Base-by-base conservation (phyloP, 257 asterid species). In the Solanum clarkiae region DNA sequence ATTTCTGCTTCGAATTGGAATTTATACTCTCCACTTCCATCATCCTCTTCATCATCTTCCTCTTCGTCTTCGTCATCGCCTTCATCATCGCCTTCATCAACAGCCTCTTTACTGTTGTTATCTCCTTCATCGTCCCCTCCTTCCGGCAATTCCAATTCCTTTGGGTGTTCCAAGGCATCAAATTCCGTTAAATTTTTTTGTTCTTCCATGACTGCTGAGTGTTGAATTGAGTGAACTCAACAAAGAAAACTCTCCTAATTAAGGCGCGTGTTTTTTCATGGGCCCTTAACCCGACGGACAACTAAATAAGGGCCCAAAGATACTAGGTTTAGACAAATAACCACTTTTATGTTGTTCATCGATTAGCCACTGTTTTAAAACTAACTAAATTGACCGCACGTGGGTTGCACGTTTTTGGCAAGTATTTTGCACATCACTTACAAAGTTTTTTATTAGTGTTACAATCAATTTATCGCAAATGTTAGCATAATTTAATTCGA, bases 1-100 rank as follows among this genome's bases (percentile, higher is more conserved):
- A 91, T 93, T 81, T 89, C 97, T 8, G 86, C 95, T 53, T 88
- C 87, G 85, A 95, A 93, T 80, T 88, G 93, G 86, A 94, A 92
- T 53, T 84, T 85, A 85, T 92, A 92, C 71, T 84, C 97, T 24
- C 84, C 90, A 44, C 88, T 93, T 62, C 88, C 94, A 20, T 90
- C 92, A 1, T 87, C 93, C 6, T 87, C 87, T n/a, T 84, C 95
- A 3, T 88, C 96, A 11, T 88, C 95, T 8, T 88, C 97, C 0
- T 90, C 93, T 8, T 53, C 94, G 5, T 86, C 79, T 11, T 45
- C 84, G 2, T 62, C 81, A 1, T 10, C 87, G 8, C 87, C 91
- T 8, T 65, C 86, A 6, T 66, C 44, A 2, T 65, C 44, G 17
- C 26, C 26, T 8, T 22, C 69, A 4, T 11, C 75, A 36, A 32